Conservation (phyloP, 805 yeast species). For the Ogataea methanolica region DNA sequence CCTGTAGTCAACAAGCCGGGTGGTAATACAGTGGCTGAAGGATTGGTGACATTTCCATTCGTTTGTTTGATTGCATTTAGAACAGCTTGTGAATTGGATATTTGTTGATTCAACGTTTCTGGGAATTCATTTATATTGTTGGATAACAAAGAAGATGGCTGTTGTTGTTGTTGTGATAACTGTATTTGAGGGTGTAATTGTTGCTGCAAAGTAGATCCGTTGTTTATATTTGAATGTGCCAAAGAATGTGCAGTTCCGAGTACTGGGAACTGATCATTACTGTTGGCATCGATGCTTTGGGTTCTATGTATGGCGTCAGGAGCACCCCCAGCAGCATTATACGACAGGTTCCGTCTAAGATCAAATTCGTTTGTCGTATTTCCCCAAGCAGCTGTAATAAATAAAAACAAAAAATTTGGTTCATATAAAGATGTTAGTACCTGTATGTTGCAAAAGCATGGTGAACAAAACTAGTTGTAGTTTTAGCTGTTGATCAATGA, state of each 20-base stretch:
- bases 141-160: constrained; percentile 5
- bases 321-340: constrained; percentile 10
- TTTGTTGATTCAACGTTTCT: constrained; percentile 10
- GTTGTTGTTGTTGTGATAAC: constrained; percentile 1
- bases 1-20: constrained; percentile 8
- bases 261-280: constrained; percentile 26
- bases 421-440: not conserved
- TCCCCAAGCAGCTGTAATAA: constrained; percentile 21
- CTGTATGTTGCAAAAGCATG: too few species aligned
- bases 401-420: not conserved
- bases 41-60: constrained; percentile 3
- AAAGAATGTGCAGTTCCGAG: constrained; percentile 14
- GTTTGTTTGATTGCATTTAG: constrained; percentile 22
- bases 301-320: constrained; percentile 5
- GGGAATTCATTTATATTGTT: constrained; percentile 4
- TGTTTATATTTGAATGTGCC: not conserved
- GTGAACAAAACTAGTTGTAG: too few species aligned
- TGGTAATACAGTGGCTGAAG: constrained; percentile 4
- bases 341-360: constrained; percentile 9
- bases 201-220: constrained; percentile 2
- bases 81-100: constrained; percentile 22
- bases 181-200: constrained; percentile 7
- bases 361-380: constrained; percentile 12
- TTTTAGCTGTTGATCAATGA: too few species aligned
- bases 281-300: constrained; percentile 3